Base-by-base conservation (phyloP, 225 moss, liverwort and hornwort species). In the Sphagnum tenellum region DNA sequence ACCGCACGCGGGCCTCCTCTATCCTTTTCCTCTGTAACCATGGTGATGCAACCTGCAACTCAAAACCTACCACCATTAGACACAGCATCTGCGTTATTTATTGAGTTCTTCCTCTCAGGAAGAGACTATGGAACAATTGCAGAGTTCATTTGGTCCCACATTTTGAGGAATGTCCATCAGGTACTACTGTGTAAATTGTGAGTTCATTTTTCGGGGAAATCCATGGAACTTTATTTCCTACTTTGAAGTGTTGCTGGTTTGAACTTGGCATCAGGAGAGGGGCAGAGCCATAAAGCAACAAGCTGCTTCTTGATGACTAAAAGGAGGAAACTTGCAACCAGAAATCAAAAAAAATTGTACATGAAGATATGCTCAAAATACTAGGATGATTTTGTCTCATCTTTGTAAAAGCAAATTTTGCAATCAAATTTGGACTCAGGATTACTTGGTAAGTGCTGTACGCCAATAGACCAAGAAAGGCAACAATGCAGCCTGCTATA, bases 1-100 rank as follows among this genome's bases (percentile, higher is more conserved):
- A 88, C 57, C 88, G 91, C 79, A 95, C 63, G 9, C 94, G 86
- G 4, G 94, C 94, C 71, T 89, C 91, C 74, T 79, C 89, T 55
- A 95, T 92, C 70, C 86, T 88, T 77, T 92, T 91, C 75, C 84
- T 80, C 71, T 95, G 94, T 73, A 95, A 79, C 94, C 94, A 95
- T 0, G 94, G 94, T 66, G 80, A 92, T 54, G 86, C 78, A 55
- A 95, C 88, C 94, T 95, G 77, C 59, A 10, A 69, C 63, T 67
- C 54, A 12, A 45, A 8, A 29, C 29, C 29, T 29, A 29, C 29
- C 29, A 29, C 29, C 29, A 1, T 29, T 29, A 29, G 29, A 29
- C 29, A 29, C 29, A 29, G 0, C 29, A 29, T 29, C 29, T 29
- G 29, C 29, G 1, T 29, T 29, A 29, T 29, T 29, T 29, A 29